A percentile compares a stretch with the other conserved stretches of the same genome.
Evolutionary conservation across 2,329 filamentous ascomycete species (phyloP).

Genomic region (Colletotrichum cordylinicola): DNA sequence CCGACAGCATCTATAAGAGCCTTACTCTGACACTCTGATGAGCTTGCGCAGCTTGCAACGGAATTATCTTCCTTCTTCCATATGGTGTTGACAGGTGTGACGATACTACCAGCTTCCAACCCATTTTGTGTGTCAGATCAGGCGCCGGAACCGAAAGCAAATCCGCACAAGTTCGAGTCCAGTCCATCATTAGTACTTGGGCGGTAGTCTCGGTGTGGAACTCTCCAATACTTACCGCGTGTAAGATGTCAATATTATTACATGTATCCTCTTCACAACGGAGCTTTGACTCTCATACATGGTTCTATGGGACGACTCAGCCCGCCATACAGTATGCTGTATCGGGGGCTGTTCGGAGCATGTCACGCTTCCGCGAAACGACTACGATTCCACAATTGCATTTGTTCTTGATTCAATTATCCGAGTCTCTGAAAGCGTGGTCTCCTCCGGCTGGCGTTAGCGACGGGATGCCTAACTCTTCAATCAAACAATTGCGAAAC

Average conservation of each 20-base stretch:
- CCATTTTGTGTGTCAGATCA: neutral
- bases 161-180: accelerated
- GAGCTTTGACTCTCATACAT: neutral
- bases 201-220: no score
- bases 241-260: neutral
- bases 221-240: neutral
- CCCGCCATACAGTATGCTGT: neutral
- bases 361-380: neutral
- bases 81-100: neutral
- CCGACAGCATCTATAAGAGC: neutral
- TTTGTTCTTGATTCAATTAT: neutral
- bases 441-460: neutral
- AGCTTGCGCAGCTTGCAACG: neutral
- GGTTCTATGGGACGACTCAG: neutral
- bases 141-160: neutral
- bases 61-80: accelerated
- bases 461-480: neutral
- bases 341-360: neutral
- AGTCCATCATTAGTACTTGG: accelerated
- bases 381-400: neutral
- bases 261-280: neutral
- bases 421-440: neutral
- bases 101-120: neutral
- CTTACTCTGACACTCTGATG: neutral
- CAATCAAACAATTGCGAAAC: neutral